Conservation (phyloP, 164 flowering plant species). For the Macadamia integrifolia region DNA sequence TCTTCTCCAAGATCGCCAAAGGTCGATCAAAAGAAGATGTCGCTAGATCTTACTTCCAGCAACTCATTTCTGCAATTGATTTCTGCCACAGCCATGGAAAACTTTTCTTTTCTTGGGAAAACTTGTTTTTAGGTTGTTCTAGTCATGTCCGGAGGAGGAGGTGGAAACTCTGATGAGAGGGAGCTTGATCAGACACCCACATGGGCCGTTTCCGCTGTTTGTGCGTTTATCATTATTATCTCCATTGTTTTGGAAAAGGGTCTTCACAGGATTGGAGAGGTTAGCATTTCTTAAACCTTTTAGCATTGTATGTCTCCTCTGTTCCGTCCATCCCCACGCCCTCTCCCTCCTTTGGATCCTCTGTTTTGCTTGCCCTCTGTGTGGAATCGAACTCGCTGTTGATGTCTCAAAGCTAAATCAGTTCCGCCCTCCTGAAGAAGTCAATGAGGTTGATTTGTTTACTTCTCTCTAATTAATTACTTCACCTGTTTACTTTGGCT, state of each 20-base stretch:
- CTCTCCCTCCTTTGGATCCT: too few relatives aligned
- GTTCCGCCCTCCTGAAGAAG: constrained; percentile 52
- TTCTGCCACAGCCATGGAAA: too few relatives aligned
- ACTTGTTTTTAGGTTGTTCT: not conserved
- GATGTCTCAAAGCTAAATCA: constrained; percentile 54
- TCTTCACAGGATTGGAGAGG: constrained; percentile 69
- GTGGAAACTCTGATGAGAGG: constrained; percentile 16
- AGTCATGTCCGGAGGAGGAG: constrained; percentile 39
- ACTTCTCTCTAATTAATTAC: not conserved
- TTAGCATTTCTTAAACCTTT: constrained; percentile 13
- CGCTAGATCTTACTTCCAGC: too few relatives aligned
- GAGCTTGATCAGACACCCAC: constrained; percentile 80
- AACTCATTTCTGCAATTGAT: too few relatives aligned
- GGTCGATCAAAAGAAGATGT: too few relatives aligned
- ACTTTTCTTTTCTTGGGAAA: not conserved
- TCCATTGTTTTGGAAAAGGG: constrained; percentile 67
- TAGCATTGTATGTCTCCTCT: too few relatives aligned
- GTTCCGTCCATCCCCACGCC: too few relatives aligned
- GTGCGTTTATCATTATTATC: constrained; percentile 57
- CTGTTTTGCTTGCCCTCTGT: constrained; percentile 75
- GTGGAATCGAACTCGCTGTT: constrained; percentile 62
- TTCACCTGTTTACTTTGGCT: too few relatives aligned
- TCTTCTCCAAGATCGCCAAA: too few relatives aligned
- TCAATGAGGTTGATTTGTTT: constrained; percentile 56
- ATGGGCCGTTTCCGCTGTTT: constrained; percentile 83